phyloP scores from a whole-genome alignment of 352 stramenopile genomes.

The Globisporangium parvum region DNA sequence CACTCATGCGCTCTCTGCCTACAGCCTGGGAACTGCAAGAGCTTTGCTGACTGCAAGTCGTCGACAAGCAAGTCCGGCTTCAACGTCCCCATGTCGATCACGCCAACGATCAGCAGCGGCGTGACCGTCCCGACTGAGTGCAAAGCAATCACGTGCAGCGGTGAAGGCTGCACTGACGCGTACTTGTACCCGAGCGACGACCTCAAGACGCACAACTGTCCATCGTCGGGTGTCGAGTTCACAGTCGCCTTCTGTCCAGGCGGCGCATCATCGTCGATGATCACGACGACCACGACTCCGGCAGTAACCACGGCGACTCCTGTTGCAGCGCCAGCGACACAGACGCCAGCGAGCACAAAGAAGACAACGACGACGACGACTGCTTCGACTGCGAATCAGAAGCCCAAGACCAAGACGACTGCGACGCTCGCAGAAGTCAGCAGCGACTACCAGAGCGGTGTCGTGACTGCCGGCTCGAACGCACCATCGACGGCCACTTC shows the following conservation, averaged over 20 bases:
- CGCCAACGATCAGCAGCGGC: constrained; percentile 18
- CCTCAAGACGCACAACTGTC: constrained; percentile 48
- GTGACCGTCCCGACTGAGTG: constrained; percentile 25
- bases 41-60: constrained; percentile 37
- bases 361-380: background rate
- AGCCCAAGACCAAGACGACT: background rate
- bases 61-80: constrained; percentile 50
- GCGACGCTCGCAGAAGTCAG: constrained; percentile 14
- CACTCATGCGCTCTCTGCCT: background rate
- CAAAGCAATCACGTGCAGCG: constrained; percentile 24
- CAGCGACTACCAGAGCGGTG: constrained; percentile 13
- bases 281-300: constrained; percentile 8
- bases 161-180: constrained; percentile 30
- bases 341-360: constrained; percentile 2
- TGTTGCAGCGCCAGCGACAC: constrained; percentile 6
- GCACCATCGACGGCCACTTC: background rate
- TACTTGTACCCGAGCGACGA: constrained; percentile 49
- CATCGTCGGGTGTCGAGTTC: constrained; percentile 23
- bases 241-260: constrained; percentile 39
- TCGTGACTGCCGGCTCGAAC: constrained; percentile 6
- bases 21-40: constrained; percentile 37
- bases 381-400: background rate
- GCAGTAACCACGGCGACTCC: background rate
- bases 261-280: constrained; percentile 14
- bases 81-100: constrained; percentile 60